Evolutionary conservation across 2,329 filamentous ascomycete genomes (phyloP), one percentile per base, ranked within the genome.

Genomic region (Zymoseptoria brevis): DNA sequence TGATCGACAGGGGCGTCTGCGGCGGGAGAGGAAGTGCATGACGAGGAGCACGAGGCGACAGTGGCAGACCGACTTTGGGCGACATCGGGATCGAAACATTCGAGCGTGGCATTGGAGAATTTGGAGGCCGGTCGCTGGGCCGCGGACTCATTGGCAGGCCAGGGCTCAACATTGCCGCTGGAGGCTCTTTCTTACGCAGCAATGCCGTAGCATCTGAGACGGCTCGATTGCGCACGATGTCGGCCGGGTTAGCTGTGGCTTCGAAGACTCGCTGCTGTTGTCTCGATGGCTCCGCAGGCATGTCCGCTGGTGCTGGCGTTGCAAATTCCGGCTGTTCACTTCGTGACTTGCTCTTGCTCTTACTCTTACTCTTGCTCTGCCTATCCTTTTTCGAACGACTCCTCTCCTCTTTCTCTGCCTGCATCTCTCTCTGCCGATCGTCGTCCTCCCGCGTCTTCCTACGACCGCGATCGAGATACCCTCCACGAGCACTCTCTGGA

Each of bases 381-480:
- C 88, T 90, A 72, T 88, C 89, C 0, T 89, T 92, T 29, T 83
- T 76, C 72, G 88, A 91, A 60, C 87, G 82, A 26, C 82, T 80
- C 68, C 90, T 87, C 11, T 87, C 83, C 57, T 72, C 68, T 68
- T 85, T 81, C 53, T 82, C 72, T 1, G 82, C 84, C n/a, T 86
- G 73, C 13, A 84, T 79, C 70, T 93, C 89, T 53, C 92, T 84
- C 57, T 90, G 83, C 57, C 81, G 81, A 66, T 96, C 90, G 68
- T 96, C 92, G 62, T 96, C 90, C 72, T 93, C 90, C 56, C 92
- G 83, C 2, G 91, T 96, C 73, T 88, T 90, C 66, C 90, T 82
- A 60, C 91, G 83, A 8, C 91, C 93, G 62, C 92, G 83, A 56
- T 64, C 62, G 35, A 68, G 60, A 35, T 68, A 66, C 45, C 71